A percentile compares a stretch with the other conserved stretches of the same genome.
phyloP scores from a whole-genome alignment of 805 yeast genomes.

The Wickerhamomyces alni region DNA sequence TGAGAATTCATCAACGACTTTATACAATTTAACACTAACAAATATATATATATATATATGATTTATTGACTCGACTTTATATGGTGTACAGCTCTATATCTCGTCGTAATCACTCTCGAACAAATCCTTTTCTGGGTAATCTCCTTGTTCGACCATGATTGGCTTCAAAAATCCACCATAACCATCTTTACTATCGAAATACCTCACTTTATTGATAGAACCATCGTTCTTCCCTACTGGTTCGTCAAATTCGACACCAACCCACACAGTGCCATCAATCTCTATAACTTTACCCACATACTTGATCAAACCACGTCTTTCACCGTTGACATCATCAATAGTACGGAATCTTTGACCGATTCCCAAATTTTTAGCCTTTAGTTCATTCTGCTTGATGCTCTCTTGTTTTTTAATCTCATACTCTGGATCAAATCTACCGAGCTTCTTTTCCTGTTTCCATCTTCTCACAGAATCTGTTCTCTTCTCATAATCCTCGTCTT shows the following conservation, averaged over 20 bases:
- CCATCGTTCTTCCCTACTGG: conserved; percentile 90
- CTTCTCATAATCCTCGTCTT: conserved; percentile 56
- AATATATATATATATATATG: too few species aligned
- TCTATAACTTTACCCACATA: conserved; percentile 65
- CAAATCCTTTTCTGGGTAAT: conserved; percentile 45
- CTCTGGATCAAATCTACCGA: conserved; percentile 70
- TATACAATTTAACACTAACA: too few species aligned
- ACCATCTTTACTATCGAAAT: conserved; percentile 49
- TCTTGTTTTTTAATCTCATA: conserved; percentile 27
- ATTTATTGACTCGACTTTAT: too few species aligned
- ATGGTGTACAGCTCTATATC: too few species aligned
- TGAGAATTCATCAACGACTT: too few species aligned
- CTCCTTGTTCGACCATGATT: conserved; percentile 59
- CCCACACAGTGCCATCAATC: conserved; percentile 59
- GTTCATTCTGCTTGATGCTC: conserved; percentile 21
- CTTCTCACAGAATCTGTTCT: conserved; percentile 58
- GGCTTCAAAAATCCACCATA: conserved; percentile 84
- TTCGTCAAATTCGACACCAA: conserved; percentile 80
- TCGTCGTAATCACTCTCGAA: conserved; percentile 43
- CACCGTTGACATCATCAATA: conserved; percentile 36
- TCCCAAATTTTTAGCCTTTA: conserved; percentile 28
- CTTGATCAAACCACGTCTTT: conserved; percentile 63
- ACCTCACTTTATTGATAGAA: conserved; percentile 47
- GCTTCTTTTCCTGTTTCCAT: conserved; percentile 66
- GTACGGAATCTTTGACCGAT: conserved; percentile 53